Conservation (phyloP, 2,329 filamentous ascomycete genomes). For the Trichoderma sp. region DNA sequence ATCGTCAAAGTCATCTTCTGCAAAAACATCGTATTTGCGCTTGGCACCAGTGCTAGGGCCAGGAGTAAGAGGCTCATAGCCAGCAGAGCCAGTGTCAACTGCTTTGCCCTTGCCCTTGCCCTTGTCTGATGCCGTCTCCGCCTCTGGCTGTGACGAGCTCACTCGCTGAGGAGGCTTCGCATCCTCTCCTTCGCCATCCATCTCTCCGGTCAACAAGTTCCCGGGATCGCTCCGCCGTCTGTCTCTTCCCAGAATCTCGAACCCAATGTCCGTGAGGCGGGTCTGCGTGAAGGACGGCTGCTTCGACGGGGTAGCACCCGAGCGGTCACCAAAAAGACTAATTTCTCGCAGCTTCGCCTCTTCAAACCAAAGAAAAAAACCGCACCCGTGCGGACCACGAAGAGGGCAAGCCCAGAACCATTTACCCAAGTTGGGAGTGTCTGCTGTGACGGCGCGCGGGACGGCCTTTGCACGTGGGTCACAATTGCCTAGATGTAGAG, state of each 20-base stretch:
- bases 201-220: neutral
- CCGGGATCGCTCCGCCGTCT: slow-evolving; percentile 22
- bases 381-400: slow-evolving; percentile 34
- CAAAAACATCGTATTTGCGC: slow-evolving; percentile 30
- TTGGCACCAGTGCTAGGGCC: slow-evolving; percentile 26
- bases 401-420: slow-evolving; percentile 43
- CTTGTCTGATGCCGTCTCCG: neutral
- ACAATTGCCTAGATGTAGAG: slow-evolving; percentile 40
- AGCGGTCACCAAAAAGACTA: slow-evolving; percentile 20
- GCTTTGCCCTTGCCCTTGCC: neutral
- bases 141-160: slow-evolving; percentile 8
- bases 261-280: slow-evolving; percentile 32
- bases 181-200: neutral
- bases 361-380: slow-evolving; percentile 48
- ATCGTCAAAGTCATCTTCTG: slow-evolving; percentile 35
- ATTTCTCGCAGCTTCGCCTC: slow-evolving; percentile 35
- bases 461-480: slow-evolving; percentile 39
- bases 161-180: neutral
- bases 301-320: slow-evolving; percentile 23
- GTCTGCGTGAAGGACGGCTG: slow-evolving; percentile 32
- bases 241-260: slow-evolving; percentile 28
- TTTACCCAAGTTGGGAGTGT: slow-evolving; percentile 40
- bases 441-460: slow-evolving; percentile 39
- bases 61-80: slow-evolving; percentile 11
- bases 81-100: neutral